These are phyloP conservation scores for Gaertneriomyces sp. DNA, from an alignment of 192 early-diverging fungal genomes.

Conservation along the genomic window DNA sequence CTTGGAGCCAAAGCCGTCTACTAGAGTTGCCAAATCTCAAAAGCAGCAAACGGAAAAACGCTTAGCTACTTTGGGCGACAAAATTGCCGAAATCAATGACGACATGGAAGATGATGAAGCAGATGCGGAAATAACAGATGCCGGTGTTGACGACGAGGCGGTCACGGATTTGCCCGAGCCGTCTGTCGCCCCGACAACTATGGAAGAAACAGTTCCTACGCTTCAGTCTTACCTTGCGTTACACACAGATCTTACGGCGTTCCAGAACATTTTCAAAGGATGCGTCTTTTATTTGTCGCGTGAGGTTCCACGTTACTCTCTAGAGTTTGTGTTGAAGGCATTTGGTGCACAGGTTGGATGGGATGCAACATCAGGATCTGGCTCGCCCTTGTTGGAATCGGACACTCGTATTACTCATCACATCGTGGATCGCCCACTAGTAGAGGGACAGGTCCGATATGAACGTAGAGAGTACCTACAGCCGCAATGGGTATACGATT, in stretches of 20 bases:
- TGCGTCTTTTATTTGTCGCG: slow-evolving; percentile 83
- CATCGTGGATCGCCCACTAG: slow-evolving; percentile 76
- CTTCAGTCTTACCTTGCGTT: slow-evolving; percentile 5
- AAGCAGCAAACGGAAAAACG: slow-evolving; percentile 43
- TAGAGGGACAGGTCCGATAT: slow-evolving; percentile 6
- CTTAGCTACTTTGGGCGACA: slow-evolving; percentile 4
- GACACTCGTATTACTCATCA: slow-evolving; percentile 88
- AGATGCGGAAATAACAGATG: slow-evolving; percentile 27
- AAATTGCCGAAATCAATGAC: slow-evolving; percentile 12
- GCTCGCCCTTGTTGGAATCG: slow-evolving; percentile 72
- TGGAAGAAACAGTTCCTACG: slow-evolving; percentile 28
- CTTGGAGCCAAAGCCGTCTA: not conserved
- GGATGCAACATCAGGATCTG: slow-evolving; percentile 72
- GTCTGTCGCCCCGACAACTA: slow-evolving; percentile 30
- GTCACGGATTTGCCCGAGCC: slow-evolving; percentile 29
- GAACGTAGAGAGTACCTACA: slow-evolving; percentile 75
- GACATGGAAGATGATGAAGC: slow-evolving; percentile 20
- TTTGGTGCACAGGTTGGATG: slow-evolving; percentile 89
- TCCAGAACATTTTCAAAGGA: slow-evolving; percentile 53
- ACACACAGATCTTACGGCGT: slow-evolving; percentile 5
- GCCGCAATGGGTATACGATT: slow-evolving; percentile 98
- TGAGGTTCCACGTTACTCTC: slow-evolving; percentile 88
- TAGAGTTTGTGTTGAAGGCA: slow-evolving; percentile 88
- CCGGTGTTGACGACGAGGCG: slow-evolving; percentile 25
- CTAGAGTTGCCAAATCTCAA: slow-evolving; percentile 31